Evolutionary conservation across 2,329 filamentous ascomycete species (phyloP).

Genomic region (Pezicula carpinea): DNA sequence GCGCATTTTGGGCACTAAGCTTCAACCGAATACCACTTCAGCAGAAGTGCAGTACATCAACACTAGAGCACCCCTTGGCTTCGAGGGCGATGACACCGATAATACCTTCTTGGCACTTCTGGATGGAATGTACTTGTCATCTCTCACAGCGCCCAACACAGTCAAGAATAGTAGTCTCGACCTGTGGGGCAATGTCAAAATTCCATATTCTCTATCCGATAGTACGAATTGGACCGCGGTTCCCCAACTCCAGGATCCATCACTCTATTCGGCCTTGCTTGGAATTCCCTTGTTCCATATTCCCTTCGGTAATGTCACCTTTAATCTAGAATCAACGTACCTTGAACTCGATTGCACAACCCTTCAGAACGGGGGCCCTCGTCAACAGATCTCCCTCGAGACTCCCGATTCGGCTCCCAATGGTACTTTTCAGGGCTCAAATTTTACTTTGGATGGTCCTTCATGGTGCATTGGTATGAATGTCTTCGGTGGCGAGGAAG

Average conservation of each 20-base stretch:
- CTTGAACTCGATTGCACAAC: slow-evolving; percentile 15
- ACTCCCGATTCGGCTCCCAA: not conserved
- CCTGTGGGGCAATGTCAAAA: slow-evolving; percentile 26
- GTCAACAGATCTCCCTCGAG: too few relatives aligned
- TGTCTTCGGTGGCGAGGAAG: not conserved
- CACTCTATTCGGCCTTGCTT: slow-evolving; percentile 18
- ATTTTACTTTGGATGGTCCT: not conserved
- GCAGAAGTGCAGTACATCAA: slow-evolving; percentile 17
- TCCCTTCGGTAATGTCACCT: slow-evolving; percentile 12
- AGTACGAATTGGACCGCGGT: slow-evolving; percentile 14
- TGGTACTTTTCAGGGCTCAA: not conserved
- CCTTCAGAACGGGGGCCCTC: too few relatives aligned
- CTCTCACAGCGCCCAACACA: slow-evolving; percentile 15
- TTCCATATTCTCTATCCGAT: slow-evolving; percentile 20
- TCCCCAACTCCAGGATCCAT: slow-evolving; percentile 6
- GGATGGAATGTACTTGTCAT: slow-evolving; percentile 10
- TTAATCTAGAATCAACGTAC: slow-evolving; percentile 19
- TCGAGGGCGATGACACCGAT: slow-evolving; percentile 12
- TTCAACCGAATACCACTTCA: slow-evolving; percentile 7
- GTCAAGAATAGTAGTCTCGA: slow-evolving; percentile 20
- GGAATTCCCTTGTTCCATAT: slow-evolving; percentile 16
- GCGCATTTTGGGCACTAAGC: slow-evolving; percentile 15
- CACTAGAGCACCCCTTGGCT: slow-evolving; percentile 8
- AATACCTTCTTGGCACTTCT: slow-evolving; percentile 12
- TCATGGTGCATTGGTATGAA: not conserved